Evolutionary conservation across 23 red algal genomes (phyloP), one percentile per base, ranked within the genome.

Genomic region (Chondrus crispus): DNA sequence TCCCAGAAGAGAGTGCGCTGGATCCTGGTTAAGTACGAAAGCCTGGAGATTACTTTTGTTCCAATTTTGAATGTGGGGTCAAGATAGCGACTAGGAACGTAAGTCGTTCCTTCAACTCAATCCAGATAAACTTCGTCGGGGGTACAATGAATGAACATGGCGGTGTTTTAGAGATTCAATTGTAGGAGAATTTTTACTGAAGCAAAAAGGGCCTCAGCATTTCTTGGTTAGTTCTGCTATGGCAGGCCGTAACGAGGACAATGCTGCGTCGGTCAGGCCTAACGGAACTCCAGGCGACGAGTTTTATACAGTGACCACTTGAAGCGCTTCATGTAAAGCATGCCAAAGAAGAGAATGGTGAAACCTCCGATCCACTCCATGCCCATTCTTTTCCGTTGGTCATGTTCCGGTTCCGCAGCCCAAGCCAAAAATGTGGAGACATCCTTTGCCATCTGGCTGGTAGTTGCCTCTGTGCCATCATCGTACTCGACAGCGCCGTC

Each of bases 391-490:
- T 98, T 98, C 43, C 96, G 69, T 68, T 95, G 46, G 46, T 99
- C 97, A 86, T 99, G 97, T 37, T 99, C 92, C 3, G 97, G 97
- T 57, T 99, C 95, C 18, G 97, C 73, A 2, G 97, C 97, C 97
- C 97, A 99, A 50, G 93, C 92, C 3, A 99, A 85, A 80, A 99
- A 99, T 12, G 89, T 96, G 8, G 93, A 86, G 39, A 99, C 97
- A 87, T 99, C 97, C 82, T 96, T 96, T 42, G 97, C 97, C 94
- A 99, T 96, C 84, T 99, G 97, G 36, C 88, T 95, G 75, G 94
- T 94, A 2, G 97, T 99, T 30, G 97, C 97, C 7, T 92, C 91
- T n/a, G 97, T 99, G 9, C 90, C 91, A 63, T 99, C 97, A n/a
- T 99, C 97, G 77, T 95, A 99, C 81, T 99, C 97, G 11, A 99